phyloP scores from a whole-genome alignment of 2,329 filamentous ascomycete genomes.

The Chaetoscypha palmicola region DNA sequence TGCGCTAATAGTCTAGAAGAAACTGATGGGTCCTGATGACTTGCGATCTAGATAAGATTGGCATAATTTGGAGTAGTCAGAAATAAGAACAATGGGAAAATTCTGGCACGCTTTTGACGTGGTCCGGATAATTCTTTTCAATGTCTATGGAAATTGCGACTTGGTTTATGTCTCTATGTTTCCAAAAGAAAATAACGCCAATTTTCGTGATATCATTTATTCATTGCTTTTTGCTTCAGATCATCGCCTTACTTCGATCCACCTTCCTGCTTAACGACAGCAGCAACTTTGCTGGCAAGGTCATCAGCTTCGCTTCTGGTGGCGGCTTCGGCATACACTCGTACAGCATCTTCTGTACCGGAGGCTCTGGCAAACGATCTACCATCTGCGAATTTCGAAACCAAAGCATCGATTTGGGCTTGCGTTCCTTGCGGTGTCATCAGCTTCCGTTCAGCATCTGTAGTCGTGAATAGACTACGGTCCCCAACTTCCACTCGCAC shows the following conservation, averaged over 20 bases:
- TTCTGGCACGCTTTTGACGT: no score
- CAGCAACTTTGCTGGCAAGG: constrained; percentile 70
- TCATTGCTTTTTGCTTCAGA: background rate
- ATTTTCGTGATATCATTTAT: constrained; percentile 9
- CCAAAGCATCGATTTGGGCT: constrained; percentile 75
- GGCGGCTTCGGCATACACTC: constrained; percentile 92
- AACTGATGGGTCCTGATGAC: no score
- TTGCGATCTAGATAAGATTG: no score
- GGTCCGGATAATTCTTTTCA: no score
- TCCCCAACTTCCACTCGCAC: constrained; percentile 84
- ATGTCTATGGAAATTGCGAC: no score
- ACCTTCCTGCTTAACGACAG: constrained; percentile 21
- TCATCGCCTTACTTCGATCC: constrained; percentile 4
- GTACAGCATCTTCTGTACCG: constrained; percentile 91
- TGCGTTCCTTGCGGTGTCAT: constrained; percentile 74
- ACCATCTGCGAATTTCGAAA: constrained; percentile 85
- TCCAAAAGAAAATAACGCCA: background rate
- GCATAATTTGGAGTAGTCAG: no score
- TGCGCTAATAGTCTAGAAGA: no score
- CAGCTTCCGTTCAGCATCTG: constrained; percentile 84
- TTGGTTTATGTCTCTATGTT: no score
- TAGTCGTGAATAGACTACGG: constrained; percentile 83
- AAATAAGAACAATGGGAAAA: no score
- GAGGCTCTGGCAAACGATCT: constrained; percentile 87
- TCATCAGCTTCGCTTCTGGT: constrained; percentile 87